These are phyloP conservation scores for Penicillium sp. DNA, from an alignment of 2,329 filamentous ascomycete species.

Conservation along the genomic window DNA sequence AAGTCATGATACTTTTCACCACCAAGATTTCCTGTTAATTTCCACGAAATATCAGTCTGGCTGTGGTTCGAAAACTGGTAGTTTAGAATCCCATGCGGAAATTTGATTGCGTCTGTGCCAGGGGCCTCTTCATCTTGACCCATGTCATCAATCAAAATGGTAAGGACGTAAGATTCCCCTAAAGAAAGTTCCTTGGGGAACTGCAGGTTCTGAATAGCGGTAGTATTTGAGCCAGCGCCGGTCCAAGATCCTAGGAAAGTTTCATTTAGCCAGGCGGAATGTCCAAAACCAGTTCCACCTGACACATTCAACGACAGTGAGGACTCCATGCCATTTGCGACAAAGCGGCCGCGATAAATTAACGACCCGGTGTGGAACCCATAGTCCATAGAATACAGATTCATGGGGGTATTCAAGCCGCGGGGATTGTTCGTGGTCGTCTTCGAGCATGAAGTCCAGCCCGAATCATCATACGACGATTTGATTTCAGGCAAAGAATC, in stretches of 20 bases:
- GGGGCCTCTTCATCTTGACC: slow-evolving; percentile 39
- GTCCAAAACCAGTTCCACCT: slow-evolving; percentile 32
- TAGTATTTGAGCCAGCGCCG: slow-evolving; percentile 18
- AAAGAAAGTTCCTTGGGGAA: background rate
- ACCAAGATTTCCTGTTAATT: slow-evolving; percentile 59
- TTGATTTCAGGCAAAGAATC: slow-evolving; percentile 20
- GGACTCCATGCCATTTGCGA: slow-evolving; percentile 28
- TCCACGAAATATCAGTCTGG: slow-evolving; percentile 47
- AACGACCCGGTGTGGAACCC: slow-evolving; percentile 35
- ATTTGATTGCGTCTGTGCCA: slow-evolving; percentile 41
- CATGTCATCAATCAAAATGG: slow-evolving; percentile 32
- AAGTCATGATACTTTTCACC: slow-evolving; percentile 57
- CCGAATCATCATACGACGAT: slow-evolving; percentile 14
- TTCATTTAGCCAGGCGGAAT: slow-evolving; percentile 33
- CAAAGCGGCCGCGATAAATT: slow-evolving; percentile 35
- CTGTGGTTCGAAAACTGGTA: slow-evolving; percentile 42
- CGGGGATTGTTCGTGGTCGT: slow-evolving; percentile 14
- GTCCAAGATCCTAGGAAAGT: slow-evolving; percentile 32
- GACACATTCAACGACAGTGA: slow-evolving; percentile 24
- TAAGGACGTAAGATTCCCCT: slow-evolving; percentile 19
- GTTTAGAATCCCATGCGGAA: slow-evolving; percentile 57
- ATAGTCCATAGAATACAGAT: slow-evolving; percentile 35
- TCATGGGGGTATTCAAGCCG: slow-evolving; percentile 24
- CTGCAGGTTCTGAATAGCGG: slow-evolving; percentile 15
- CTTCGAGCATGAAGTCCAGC: slow-evolving; percentile 14